phyloP scores from a whole-genome alignment of 306 rosid genomes.

The Pterocarpus santalinus region DNA sequence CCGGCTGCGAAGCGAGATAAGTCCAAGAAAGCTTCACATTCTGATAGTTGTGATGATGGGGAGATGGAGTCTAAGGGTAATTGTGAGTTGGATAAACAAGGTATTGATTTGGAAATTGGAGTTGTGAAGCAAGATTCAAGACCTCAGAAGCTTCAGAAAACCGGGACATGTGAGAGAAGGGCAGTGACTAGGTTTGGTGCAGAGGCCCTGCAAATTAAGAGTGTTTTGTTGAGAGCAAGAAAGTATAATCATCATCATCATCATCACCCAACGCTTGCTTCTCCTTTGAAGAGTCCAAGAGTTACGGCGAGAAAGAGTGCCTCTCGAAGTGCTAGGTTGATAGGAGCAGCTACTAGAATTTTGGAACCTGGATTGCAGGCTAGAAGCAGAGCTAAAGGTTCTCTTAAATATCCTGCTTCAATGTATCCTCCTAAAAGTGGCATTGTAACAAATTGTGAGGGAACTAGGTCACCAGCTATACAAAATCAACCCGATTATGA shows the following conservation, averaged over 20 bases:
- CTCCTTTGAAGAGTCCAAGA: slow-evolving; percentile 77
- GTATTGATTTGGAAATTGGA: slow-evolving; percentile 59
- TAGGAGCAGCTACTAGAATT: slow-evolving; percentile 86
- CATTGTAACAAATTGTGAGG: slow-evolving; percentile 38
- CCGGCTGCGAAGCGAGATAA: slow-evolving; percentile 68
- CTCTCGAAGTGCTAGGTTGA: slow-evolving; percentile 74
- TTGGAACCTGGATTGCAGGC: slow-evolving; percentile 90
- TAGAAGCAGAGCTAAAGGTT: slow-evolving; percentile 58
- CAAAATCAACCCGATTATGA: slow-evolving; percentile 50
- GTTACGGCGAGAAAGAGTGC: slow-evolving; percentile 61
- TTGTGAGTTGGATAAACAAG: slow-evolving; percentile 55
- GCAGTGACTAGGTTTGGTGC: slow-evolving; percentile 77
- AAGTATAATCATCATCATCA: slow-evolving; percentile 53
- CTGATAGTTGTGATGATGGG: slow-evolving; percentile 51
- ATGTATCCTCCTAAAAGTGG: slow-evolving; percentile 46
- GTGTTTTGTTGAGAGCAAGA: slow-evolving; percentile 73
- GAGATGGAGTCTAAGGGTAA: slow-evolving; percentile 40
- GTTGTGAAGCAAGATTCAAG: slow-evolving; percentile 69
- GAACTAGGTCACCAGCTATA: slow-evolving; percentile 41
- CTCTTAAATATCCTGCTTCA: slow-evolving; percentile 63
- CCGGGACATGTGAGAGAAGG: slow-evolving; percentile 61
- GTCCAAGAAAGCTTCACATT: slow-evolving; percentile 59
- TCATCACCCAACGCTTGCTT: slow-evolving; percentile 67
- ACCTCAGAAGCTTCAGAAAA: slow-evolving; percentile 91
- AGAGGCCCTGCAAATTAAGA: slow-evolving; percentile 78